These are phyloP conservation scores for Plasmodium relictum DNA, from an alignment of 169 alveolate genomes.

Conservation along the genomic window DNA sequence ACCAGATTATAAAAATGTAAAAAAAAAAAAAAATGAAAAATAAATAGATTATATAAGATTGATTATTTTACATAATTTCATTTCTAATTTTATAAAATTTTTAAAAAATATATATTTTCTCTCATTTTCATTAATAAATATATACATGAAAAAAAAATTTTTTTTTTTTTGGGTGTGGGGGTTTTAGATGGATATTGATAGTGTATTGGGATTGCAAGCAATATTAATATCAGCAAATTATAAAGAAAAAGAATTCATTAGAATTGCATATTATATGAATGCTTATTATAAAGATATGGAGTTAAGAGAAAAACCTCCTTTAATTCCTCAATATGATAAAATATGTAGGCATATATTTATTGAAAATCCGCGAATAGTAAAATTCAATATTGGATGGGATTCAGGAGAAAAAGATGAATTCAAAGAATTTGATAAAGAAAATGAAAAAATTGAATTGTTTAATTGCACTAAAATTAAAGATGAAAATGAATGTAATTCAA, in stretches of 20 bases:
- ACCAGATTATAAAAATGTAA: constrained; percentile 94
- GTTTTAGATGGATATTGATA: constrained; percentile 84
- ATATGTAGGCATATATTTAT: constrained; percentile 93
- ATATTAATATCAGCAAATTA: constrained; percentile 95
- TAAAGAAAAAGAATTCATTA: constrained; percentile 95
- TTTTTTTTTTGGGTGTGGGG: neutral
- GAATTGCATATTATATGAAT: constrained; percentile 98
- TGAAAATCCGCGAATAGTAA: constrained; percentile 98
- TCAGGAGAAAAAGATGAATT: constrained; percentile 77
- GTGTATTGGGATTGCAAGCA: constrained; percentile 97
- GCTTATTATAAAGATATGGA: constrained; percentile 94
- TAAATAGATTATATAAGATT: no score
- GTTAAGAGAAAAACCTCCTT: constrained; percentile 96
- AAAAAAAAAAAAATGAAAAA: neutral
- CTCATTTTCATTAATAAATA: neutral
- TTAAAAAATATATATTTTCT: no score
- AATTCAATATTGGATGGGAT: constrained; percentile 97
- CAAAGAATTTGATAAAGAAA: constrained; percentile 80
- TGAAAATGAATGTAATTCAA: constrained; percentile 48
- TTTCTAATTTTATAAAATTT: no score
- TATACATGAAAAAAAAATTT: neutral
- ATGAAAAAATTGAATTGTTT: constrained; percentile 69
- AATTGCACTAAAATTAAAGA: constrained; percentile 48
- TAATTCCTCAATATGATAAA: constrained; percentile 91
- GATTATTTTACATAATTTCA: no score